These are phyloP conservation scores for Agrocybe praecox DNA, from an alignment of 768 basidiomycete genomes.

Conservation along the genomic window DNA sequence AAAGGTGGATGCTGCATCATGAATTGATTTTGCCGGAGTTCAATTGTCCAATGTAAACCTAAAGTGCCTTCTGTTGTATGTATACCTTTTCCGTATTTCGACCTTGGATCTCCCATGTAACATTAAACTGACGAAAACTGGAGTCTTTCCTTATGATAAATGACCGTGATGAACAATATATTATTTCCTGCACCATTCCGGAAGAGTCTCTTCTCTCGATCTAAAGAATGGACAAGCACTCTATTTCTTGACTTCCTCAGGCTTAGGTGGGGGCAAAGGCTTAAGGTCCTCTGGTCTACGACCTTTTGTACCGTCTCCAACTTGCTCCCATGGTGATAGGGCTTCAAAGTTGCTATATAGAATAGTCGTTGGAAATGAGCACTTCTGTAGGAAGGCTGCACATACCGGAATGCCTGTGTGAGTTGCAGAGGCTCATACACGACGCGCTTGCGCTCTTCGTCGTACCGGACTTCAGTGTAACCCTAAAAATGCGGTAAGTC, in stretches of 20 bases:
- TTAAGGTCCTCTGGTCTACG: constrained; percentile 72
- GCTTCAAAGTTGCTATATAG: constrained; percentile 88
- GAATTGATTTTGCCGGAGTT: constrained; percentile 13
- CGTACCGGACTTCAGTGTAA: constrained; percentile 98
- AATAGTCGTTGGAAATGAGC: not conserved
- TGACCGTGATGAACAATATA: constrained; percentile 8
- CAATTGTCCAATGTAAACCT: not conserved
- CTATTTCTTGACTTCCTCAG: constrained; percentile 83
- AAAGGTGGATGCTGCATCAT: constrained; percentile 20
- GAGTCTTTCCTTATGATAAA: constrained; percentile 12
- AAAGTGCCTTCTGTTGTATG: not conserved
- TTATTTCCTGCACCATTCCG: not conserved
- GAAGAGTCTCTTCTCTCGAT: constrained; percentile 3
- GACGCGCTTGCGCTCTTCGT: constrained; percentile 96
- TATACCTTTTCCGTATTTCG: constrained; percentile 2
- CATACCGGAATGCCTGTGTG: constrained; percentile 95
- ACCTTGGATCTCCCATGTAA: constrained; percentile 4
- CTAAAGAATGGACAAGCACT: constrained; percentile 13
- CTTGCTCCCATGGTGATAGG: constrained; percentile 93
- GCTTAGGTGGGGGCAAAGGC: constrained; percentile 73
- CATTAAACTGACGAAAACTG: constrained; percentile 3
- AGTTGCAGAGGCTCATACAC: constrained; percentile 98
- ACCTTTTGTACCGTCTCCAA: constrained; percentile 62
- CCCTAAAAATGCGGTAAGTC: constrained; percentile 53
- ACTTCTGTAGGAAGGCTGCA: not conserved